A percentile compares a stretch with the other conserved stretches of the same genome.
These are phyloP conservation scores for Rhodamnia rubescens DNA, from an alignment of 345 rosid genomes.

Conservation along the genomic window DNA sequence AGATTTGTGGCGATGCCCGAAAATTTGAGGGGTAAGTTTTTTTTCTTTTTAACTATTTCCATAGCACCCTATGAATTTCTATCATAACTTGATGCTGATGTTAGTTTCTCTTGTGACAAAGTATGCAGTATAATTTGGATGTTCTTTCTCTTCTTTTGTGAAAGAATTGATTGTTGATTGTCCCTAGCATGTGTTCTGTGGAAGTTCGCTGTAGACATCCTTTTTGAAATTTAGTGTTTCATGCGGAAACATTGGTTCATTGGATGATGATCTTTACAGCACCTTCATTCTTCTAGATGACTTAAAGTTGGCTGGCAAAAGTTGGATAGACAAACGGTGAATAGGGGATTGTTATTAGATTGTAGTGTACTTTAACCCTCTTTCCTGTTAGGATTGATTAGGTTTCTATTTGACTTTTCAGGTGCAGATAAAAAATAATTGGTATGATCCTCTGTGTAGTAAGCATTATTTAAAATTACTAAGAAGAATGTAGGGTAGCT, in stretches of 20 bases:
- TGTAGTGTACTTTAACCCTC: too few species aligned
- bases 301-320: not conserved
- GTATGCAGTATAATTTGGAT: not conserved
- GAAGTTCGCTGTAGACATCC: not conserved
- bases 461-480: not conserved
- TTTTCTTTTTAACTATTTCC: not conserved
- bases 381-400: not conserved
- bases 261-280: not conserved
- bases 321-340: not conserved
- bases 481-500: not conserved
- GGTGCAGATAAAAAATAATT: not conserved
- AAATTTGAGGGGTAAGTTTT: conserved; percentile 33
- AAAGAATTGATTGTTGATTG: not conserved
- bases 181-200: not conserved
- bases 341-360: not conserved
- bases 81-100: not conserved
- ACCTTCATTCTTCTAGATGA: not conserved
- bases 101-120: not conserved
- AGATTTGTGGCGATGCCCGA: conserved; percentile 48
- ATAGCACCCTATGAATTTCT: not conserved
- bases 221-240: not conserved
- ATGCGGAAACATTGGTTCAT: not conserved
- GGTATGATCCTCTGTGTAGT: not conserved
- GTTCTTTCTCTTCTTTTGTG: not conserved
- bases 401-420: not conserved